Base-by-base conservation (phyloP, 805 yeast genomes). In the Kuraishia floccosa region DNA sequence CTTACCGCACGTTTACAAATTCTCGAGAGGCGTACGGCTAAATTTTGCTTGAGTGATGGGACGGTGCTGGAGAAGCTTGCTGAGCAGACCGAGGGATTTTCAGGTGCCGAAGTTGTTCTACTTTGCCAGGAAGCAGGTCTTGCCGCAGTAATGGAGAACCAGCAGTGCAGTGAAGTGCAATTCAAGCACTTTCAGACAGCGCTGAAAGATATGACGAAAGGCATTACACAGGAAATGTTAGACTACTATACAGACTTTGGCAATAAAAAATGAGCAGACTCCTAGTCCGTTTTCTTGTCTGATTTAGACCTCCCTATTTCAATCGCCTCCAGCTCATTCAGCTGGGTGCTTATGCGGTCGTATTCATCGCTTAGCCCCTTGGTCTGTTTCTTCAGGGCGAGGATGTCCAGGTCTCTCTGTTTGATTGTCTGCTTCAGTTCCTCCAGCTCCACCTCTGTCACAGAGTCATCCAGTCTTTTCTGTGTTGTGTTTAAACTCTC, bases 91-190 rank as follows among this genome's bases (percentile, higher is more conserved):
- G 89, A 80, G 0, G 97, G 98, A 1, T 86, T 94, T 46, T 86
- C 96, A 0, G 99, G 99, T 23, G 96, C 97, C 0, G 98, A 91
- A 52, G 83, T 91, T 24, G 94, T 87, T 0, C 63, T 86, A 14
- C 52, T 89, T 14, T 84, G 96, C 44, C 97, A 87, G 51, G 96
- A 89, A 52, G 96, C 97, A 1, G 98, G 98, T 2, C 57, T 91
- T 9, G 72, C 81, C n/a, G 96, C 97, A 0, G 76, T 91, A 35
- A 85, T 84, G 78, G 95, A 84, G 41, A 57, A 81, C 38, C 52
- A 67, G 5, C 57, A 72, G 4, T 66, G 81, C 6, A 45, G 46
- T 1, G 40, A 42, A 5, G 93, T 87, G 0, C 51, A 54, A n/a
- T 62, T 60, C 36, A 58, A 60, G 20, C 96, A 91, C 50, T 86